Evolutionary conservation across 192 early-diverging fungal species (phyloP), one percentile per base, ranked within the genome.

Genomic region (Rhizophagus sp.): DNA sequence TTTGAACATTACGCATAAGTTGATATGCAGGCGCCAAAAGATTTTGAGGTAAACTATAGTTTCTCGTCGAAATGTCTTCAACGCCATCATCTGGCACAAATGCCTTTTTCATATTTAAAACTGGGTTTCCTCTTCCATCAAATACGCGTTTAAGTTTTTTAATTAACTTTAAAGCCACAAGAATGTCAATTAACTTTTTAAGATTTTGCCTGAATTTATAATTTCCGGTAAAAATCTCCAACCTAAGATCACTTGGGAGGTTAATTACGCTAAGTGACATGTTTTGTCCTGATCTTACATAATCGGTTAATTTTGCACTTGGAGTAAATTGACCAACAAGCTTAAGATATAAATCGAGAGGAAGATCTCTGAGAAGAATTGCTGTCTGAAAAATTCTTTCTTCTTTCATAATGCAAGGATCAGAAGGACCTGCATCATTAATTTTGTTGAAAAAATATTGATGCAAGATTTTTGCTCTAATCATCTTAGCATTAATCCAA

Each of bases 401-500:
- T 13, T 71, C 39, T 15, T 69, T 69, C 30, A 34, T 25, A 62
- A 79, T 71, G 9, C 78, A 62, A 33, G 71, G 62, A 15, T 73
- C 34, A 33, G 27, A 22, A 0, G 79, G 24, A 12, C 36, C 78
- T 1, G 62, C 25, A 27, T 81, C 71, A 3, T 57, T 68, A 9
- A 84, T 71, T 39, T 80, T 84, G 36, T 79, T 76, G 30, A 86
- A 66, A 24, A 86, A 41, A 71, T 82, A 83, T 27, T 83, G 83
- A 62, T 86, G 85, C 25, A 86, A 82, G 1, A 83, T 76, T 36
- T 84, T 79, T 9, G 85, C 85, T n/a, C 85, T 76, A 80, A 86
- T 81, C 85, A 86, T 86, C 63, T 86, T 86, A 49, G 85, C 85
- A 4, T 71, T 78, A 69, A 83, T 81, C 83, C 83, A 86, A 2